Base-by-base conservation (phyloP, 768 basidiomycete species). In the Crassisporium funariophilum region DNA sequence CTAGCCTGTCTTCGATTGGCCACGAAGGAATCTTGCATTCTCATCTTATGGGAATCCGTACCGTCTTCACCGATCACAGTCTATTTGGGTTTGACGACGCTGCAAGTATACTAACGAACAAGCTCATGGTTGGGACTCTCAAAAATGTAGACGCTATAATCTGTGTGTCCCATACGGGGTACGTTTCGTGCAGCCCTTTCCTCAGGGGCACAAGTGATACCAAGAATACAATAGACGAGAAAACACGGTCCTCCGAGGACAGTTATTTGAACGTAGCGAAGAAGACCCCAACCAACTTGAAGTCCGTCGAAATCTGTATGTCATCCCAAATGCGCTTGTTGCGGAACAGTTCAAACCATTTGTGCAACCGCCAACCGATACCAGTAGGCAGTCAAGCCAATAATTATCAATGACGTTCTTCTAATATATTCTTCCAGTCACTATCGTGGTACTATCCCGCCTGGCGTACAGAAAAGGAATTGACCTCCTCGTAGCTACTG, bases 111-210 rank as follows among this genome's bases (percentile, higher is more conserved):
- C 73, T 98, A 53, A 98, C 97, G 4, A 99, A 99, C 72, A 99
- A 99, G 65, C 78, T 99, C 24, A 73, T 98, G 31, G 88, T 82
- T 9, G 93, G 82, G 4, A 86, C 89, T 2, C 71, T 99, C 59
- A 81, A 84, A 49, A 94, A 95, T 61, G 91, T 95, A 0, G 95
- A 98, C 56, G 92, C 87, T 0, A 91, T 90, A 1, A 94, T 98
- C 19, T 98, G 94, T 56, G 97, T 98, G 38, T 95, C 93, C 6
- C 89, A 98, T 67, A 98, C 95, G 0, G 93, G 95, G 95, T 92
- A 60, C 43, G 82, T 60, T 10, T 11, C 23, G 16, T 23, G 21
- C 39, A 27, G 23, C 4, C 12, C 4, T 16, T 24, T 29, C 7
- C 46, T 15, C 11, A 15, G 47, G n/a, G 27, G 12, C 16, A 1